Conservation (phyloP, 2,329 filamentous ascomycete genomes). For the Arthrobotrys sphaeroides region DNA sequence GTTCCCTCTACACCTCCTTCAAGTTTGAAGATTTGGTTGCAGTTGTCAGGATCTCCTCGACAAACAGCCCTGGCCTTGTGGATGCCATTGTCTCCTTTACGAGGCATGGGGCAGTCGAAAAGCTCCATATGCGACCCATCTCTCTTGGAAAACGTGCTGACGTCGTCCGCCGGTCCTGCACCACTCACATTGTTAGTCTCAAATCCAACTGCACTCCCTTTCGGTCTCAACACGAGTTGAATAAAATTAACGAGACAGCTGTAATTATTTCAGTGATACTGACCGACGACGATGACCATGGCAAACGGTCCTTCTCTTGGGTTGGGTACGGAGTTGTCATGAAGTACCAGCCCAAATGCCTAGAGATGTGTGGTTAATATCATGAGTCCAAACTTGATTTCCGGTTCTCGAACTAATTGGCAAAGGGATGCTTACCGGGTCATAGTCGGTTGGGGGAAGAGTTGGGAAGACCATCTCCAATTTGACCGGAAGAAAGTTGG, state of each 20-base stretch:
- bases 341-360: slow-evolving; percentile 47
- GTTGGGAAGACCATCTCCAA: slow-evolving; percentile 61
- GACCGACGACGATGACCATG: slow-evolving; percentile 43
- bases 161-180: slow-evolving; percentile 59
- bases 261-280: background rate
- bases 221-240: slow-evolving; percentile 3
- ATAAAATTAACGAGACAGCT: background rate
- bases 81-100: slow-evolving; percentile 30
- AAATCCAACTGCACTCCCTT: slow-evolving; percentile 2
- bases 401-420: background rate
- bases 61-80: slow-evolving; percentile 43
- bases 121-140: slow-evolving; percentile 65
- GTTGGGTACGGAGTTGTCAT: slow-evolving; percentile 30
- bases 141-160: slow-evolving; percentile 61
- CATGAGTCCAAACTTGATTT: background rate
- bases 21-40: slow-evolving; percentile 37
- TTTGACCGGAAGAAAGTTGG: slow-evolving; percentile 61
- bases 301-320: slow-evolving; percentile 32
- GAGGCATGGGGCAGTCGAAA: slow-evolving; percentile 59
- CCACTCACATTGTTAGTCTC: slow-evolving; percentile 25
- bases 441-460: slow-evolving; percentile 59
- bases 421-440: slow-evolving; percentile 13
- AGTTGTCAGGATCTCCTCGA: slow-evolving; percentile 41
- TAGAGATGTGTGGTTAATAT: slow-evolving; percentile 12
- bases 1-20: slow-evolving; percentile 41